Conservation (phyloP, 306 rosid species). For the Vicia villosa region DNA sequence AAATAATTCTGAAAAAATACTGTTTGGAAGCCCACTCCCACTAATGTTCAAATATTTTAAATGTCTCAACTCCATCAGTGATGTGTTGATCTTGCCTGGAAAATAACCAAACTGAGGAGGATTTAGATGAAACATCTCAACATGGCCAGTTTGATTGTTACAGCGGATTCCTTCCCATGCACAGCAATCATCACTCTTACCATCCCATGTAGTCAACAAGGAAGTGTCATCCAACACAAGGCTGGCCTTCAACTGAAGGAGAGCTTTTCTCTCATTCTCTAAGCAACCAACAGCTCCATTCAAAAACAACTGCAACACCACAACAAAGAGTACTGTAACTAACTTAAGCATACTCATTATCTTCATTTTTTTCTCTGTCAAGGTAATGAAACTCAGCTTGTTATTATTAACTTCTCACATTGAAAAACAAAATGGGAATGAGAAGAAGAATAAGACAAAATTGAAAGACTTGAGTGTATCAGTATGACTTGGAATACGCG, state of each 20-base stretch:
- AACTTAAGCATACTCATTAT: background rate
- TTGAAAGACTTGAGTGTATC: background rate
- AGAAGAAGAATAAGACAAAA: background rate
- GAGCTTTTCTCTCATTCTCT: conserved; percentile 3
- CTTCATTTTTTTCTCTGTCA: background rate
- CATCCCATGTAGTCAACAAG: background rate
- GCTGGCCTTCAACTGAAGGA: conserved; percentile 13
- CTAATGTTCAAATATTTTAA: conserved; percentile 5
- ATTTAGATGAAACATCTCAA: conserved; percentile 1
- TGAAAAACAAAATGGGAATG: background rate
- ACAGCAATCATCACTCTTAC: background rate
- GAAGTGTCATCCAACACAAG: background rate
- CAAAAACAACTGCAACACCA: background rate
- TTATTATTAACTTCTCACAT: background rate
- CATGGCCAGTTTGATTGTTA: conserved; percentile 15
- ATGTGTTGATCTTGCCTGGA: background rate
- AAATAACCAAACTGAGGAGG: background rate
- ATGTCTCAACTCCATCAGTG: background rate
- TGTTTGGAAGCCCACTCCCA: fast-evolving
- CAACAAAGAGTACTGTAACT: background rate
- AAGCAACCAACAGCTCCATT: background rate
- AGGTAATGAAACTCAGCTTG: background rate
- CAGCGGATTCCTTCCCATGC: conserved; percentile 1
- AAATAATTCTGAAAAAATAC: background rate
- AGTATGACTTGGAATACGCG: background rate